phyloP scores from a whole-genome alignment of 176 grass and related monocot genomes.

The Raddia guianensis region DNA sequence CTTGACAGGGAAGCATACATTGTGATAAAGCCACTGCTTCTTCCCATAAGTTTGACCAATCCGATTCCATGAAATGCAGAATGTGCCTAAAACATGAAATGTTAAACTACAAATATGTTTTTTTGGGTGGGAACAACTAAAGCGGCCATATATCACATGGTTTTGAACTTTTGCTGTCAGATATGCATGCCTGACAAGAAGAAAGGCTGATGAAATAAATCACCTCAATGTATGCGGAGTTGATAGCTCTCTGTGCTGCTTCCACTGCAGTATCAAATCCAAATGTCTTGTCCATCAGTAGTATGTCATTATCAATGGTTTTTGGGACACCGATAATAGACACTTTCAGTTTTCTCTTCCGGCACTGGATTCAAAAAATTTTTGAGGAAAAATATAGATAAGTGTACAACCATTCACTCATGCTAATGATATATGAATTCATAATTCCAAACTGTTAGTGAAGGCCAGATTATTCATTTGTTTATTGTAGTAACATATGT shows the following conservation, averaged over 20 bases:
- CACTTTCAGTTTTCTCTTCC: conserved; percentile 89
- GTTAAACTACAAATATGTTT: not conserved
- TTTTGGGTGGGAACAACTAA: not conserved
- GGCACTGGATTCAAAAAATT: conserved; percentile 60
- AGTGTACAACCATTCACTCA: conserved; percentile 21
- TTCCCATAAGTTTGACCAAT: conserved; percentile 94
- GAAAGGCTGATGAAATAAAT: conserved; percentile 32
- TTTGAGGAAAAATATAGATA: conserved; percentile 2
- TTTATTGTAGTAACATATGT: conserved; percentile 23
- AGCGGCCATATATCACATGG: conserved; percentile 1
- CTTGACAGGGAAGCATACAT: conserved; percentile 99
- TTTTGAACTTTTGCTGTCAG: conserved; percentile 18
- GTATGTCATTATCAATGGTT: conserved; percentile 98
- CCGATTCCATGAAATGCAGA: conserved; percentile 96
- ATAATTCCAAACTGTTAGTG: not conserved
- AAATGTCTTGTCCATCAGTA: conserved; percentile 98
- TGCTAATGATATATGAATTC: not conserved
- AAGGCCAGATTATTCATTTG: conserved; percentile 7
- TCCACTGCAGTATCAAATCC: conserved; percentile 99
- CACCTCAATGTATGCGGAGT: conserved; percentile 99
- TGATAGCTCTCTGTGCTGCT: conserved; percentile 95
- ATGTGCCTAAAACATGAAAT: conserved; percentile 61
- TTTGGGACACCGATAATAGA: conserved; percentile 84
- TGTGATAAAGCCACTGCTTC: conserved; percentile 95
- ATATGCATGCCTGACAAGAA: not conserved